Evolutionary conservation across 495 filamentous ascomycete species (phyloP).

Genomic region (Lichenothelia convexa): DNA sequence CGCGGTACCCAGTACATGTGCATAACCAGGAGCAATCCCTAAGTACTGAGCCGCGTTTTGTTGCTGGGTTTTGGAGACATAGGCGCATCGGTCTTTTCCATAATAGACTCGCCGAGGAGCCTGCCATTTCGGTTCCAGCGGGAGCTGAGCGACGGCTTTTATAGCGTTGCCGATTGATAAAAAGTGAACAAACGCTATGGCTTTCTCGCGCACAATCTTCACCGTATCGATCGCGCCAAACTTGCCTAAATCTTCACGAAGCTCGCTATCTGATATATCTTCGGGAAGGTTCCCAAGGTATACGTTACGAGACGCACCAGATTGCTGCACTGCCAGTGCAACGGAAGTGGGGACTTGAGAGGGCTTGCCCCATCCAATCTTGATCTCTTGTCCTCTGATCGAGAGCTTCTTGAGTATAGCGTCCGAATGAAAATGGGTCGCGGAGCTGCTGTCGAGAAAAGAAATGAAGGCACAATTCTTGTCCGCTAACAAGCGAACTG

Average conservation of each 20-base stretch:
- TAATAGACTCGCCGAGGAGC: conserved; percentile 91
- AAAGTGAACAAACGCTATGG: conserved; percentile 95
- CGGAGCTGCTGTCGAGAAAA: conserved; percentile 89
- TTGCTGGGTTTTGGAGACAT: conserved; percentile 98
- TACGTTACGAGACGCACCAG: conserved; percentile 92
- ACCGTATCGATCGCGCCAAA: conserved; percentile 94
- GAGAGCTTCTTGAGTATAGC: conserved; percentile 98
- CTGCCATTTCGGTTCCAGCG: conserved; percentile 94
- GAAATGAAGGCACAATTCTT: conserved; percentile 99
- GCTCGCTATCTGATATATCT: conserved; percentile 74
- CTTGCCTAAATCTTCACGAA: conserved; percentile 88
- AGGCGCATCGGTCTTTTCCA: conserved; percentile 93
- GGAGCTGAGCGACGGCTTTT: conserved; percentile 94
- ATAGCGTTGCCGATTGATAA: conserved; percentile 94
- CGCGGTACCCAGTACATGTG: conserved; percentile 84
- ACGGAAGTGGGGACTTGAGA: conserved; percentile 97
- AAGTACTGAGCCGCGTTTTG: conserved; percentile 98
- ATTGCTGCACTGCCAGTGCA: conserved; percentile 89
- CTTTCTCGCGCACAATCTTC: conserved; percentile 96
- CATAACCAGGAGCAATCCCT: conserved; percentile 93
- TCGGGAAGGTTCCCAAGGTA: conserved; percentile 90
- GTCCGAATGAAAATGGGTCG: conserved; percentile 97
- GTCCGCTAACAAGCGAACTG: conserved; percentile 82
- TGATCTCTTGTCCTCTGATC: conserved; percentile 96
- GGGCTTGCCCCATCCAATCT: conserved; percentile 97